A percentile compares a stretch with the other conserved stretches of the same genome.
Conservation (phyloP, 257 asterid species). For the Fraxinus cuspidata region DNA sequence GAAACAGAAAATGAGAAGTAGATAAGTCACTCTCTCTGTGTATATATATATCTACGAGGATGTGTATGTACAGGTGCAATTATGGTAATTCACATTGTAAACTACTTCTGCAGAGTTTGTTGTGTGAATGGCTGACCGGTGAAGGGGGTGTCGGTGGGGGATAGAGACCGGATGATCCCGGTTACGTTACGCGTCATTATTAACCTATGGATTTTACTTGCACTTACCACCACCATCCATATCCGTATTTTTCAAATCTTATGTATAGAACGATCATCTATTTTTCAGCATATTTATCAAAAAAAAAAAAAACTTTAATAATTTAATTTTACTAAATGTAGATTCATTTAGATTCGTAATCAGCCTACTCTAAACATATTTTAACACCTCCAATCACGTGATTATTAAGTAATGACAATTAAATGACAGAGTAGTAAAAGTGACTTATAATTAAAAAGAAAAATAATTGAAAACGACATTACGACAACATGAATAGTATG, state of each 20-base stretch:
- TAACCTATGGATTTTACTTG: too few relatives aligned
- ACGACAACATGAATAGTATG: background rate
- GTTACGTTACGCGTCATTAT: slow-evolving; percentile 49
- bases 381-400: too few relatives aligned
- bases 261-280: too few relatives aligned
- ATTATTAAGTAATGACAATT: too few relatives aligned
- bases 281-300: too few relatives aligned
- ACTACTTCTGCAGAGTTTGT: background rate
- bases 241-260: too few relatives aligned
- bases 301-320: too few relatives aligned
- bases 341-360: too few relatives aligned
- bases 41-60: background rate
- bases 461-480: slow-evolving; percentile 13
- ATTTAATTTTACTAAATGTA: too few relatives aligned
- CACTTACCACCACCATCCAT: too few relatives aligned
- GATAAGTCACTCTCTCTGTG: background rate
- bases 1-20: slow-evolving; percentile 28
- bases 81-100: slow-evolving; percentile 25
- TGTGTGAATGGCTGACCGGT: slow-evolving; percentile 34
- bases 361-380: too few relatives aligned
- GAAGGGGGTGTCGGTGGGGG: slow-evolving; percentile 66
- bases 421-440: background rate
- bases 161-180: slow-evolving; percentile 64
- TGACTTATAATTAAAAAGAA: background rate
- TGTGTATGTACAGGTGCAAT: slow-evolving; percentile 14